These are phyloP conservation scores for Encephalitozoon cuniculi DNA, from an alignment of 371 early-diverging fungal genomes.

Conservation along the genomic window DNA sequence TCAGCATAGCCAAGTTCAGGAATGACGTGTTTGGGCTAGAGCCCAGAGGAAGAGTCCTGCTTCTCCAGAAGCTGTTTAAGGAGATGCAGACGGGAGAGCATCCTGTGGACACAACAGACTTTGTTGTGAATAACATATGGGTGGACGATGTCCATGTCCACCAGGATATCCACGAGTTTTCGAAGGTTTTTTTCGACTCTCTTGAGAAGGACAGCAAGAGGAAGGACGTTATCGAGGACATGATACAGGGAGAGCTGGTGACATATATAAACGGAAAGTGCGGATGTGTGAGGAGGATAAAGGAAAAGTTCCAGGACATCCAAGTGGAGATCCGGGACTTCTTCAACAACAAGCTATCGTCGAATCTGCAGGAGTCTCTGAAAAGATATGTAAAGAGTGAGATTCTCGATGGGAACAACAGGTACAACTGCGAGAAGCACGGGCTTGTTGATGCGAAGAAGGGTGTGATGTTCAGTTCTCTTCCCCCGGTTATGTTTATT, in stretches of 20 bases:
- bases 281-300: conserved; percentile 51
- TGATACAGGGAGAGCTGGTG: conserved; percentile 47
- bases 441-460: conserved; percentile 89
- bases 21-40: conserved; percentile 60
- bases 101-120: conserved; percentile 19
- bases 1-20: conserved; percentile 82
- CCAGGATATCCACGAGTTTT: conserved; percentile 61
- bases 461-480: conserved; percentile 78
- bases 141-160: conserved; percentile 52
- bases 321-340: conserved; percentile 41
- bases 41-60: conserved; percentile 17
- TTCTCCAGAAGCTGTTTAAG: conserved; percentile 76
- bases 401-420: conserved; percentile 68
- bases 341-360: conserved; percentile 23
- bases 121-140: conserved; percentile 15
- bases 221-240: conserved; percentile 47
- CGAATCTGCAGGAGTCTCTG: conserved; percentile 76
- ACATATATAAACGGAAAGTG: conserved; percentile 47
- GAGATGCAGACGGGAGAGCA: conserved; percentile 20
- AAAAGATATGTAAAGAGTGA: conserved; percentile 74
- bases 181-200: conserved; percentile 57
- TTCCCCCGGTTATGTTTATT: conserved; percentile 89
- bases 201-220: conserved; percentile 55
- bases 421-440: conserved; percentile 82
- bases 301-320: conserved; percentile 59